Evolutionary conservation across 208 protist genomes (phyloP).

Genomic region (Trypanosoma brucei): DNA sequence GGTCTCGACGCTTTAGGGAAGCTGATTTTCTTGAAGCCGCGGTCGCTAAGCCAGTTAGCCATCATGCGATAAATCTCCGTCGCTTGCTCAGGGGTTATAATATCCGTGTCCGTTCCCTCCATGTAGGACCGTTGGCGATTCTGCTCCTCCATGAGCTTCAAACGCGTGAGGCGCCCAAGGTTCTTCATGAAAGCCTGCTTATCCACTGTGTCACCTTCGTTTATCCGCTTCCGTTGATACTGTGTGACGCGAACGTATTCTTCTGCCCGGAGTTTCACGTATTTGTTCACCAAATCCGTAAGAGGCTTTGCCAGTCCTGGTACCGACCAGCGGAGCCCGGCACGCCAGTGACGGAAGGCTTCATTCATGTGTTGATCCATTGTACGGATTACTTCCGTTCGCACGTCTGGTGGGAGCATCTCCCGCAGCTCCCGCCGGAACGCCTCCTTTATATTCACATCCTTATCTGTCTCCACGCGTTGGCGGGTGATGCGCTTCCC

Average conservation of each 20-base stretch:
- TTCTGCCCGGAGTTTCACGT: constrained; percentile 99
- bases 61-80: constrained; percentile 99
- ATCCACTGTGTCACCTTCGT: constrained; percentile 98
- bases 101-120: constrained; percentile 94
- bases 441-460: constrained; percentile 99
- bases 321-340: constrained; percentile 99
- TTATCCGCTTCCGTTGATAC: constrained; percentile 99
- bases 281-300: constrained; percentile 99
- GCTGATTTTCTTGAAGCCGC: constrained; percentile 99
- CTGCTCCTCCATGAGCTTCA: constrained; percentile 99
- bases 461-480: constrained; percentile 99
- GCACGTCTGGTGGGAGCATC: constrained; percentile 99
- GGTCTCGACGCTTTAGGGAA: constrained; percentile 99
- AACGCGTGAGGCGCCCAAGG: constrained; percentile 98
- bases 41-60: constrained; percentile 99
- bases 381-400: constrained; percentile 93
- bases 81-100: constrained; percentile 94
- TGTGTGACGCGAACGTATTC: constrained; percentile 99
- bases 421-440: constrained; percentile 99
- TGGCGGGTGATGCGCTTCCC: constrained; percentile 99
- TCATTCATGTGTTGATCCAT: constrained; percentile 99
- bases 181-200: constrained; percentile 99
- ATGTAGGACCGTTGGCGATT: constrained; percentile 98
- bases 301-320: constrained; percentile 97
- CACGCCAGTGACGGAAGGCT: constrained; percentile 99